Base-by-base conservation (phyloP, 1,284 basidiomycete species). In the Heliocybe sulcata region DNA sequence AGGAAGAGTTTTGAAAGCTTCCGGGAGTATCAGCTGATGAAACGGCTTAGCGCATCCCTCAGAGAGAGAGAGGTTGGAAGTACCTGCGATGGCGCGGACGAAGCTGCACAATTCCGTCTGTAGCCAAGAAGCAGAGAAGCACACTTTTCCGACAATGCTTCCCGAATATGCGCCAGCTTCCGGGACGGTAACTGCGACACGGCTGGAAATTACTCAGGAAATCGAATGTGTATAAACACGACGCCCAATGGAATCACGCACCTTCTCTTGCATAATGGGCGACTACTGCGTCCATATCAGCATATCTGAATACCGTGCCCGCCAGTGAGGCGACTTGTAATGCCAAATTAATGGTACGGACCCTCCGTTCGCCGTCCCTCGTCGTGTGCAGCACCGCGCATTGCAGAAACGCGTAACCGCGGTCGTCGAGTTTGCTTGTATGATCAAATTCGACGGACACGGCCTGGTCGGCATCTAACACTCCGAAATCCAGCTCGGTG, bases 341-440 rank as follows among this genome's bases (percentile, higher is more conserved):
- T 0, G 88, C 89, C 20, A 98, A 72, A 65, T 99, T 99, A 67
- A 89, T 81, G 47, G 86, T 83, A 54, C 97, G 77, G 33, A 98
- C 95, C 56, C 94, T 78, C 26, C 97, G 79, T 66, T 92, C 79
- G 3, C 97, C 97, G 3, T 74, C 72, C 1, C 80, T 69, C 1
- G 85, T 87, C 1, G 97, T 99, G 67, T 99, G 95, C 29, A 99
- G 74, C 1, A 92, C 77, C 0, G 97, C 97, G n/a, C 85, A 88
- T 69, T 99, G 97, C 53, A 99, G 71, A 66, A 87, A 87, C 0
- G 89, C 92, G 58, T 90, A 87, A 57, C 82, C 77, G 47, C 90
- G 83, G 38, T 91, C 83, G 64, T 90, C 85, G 12, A 99, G 77
- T 61, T 72, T 66, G 69, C 85, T 74, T 64, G 87, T 72, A 73